Conservation (phyloP, 306 rosid species). For the Trichosanthes truncata region DNA sequence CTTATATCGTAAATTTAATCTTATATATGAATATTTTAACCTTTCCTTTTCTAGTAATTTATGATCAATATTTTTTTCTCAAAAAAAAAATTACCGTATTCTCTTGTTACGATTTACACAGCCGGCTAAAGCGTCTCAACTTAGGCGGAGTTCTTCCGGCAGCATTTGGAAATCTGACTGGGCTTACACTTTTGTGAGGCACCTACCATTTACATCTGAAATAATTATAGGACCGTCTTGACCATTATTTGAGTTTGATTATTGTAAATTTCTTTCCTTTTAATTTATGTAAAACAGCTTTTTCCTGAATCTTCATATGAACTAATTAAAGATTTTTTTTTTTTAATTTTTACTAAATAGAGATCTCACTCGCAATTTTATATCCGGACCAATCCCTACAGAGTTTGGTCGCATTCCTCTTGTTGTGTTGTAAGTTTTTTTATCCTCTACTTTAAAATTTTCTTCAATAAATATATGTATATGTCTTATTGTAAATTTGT, state of each 20-base stretch:
- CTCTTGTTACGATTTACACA: not conserved
- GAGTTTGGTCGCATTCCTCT: conserved; percentile 32
- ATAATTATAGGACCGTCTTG: too few relatives aligned
- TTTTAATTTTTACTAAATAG: conserved; percentile 21
- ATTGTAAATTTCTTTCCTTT: not conserved
- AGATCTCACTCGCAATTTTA: conserved; percentile 48
- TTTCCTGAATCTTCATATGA: too few relatives aligned
- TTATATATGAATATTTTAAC: too few relatives aligned
- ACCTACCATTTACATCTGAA: too few relatives aligned
- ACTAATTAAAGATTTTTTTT: too few relatives aligned
- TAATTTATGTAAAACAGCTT: not conserved
- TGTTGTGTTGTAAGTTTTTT: conserved; percentile 29
- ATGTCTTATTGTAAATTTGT: not conserved
- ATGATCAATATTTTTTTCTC: too few relatives aligned
- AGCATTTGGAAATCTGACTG: conserved; percentile 56
- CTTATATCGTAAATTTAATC: too few relatives aligned
- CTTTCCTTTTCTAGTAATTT: too few relatives aligned
- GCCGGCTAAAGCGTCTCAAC: conserved; percentile 40
- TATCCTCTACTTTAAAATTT: not conserved
- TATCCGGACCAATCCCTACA: conserved; percentile 46
- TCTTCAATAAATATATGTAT: not conserved
- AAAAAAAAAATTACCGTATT: not conserved
- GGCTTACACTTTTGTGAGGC: conserved; percentile 37
- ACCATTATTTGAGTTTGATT: not conserved
- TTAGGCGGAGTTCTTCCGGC: conserved; percentile 37